These are phyloP conservation scores for Neurospora cerealis DNA, from an alignment of 495 filamentous ascomycete species.

Conservation along the genomic window DNA sequence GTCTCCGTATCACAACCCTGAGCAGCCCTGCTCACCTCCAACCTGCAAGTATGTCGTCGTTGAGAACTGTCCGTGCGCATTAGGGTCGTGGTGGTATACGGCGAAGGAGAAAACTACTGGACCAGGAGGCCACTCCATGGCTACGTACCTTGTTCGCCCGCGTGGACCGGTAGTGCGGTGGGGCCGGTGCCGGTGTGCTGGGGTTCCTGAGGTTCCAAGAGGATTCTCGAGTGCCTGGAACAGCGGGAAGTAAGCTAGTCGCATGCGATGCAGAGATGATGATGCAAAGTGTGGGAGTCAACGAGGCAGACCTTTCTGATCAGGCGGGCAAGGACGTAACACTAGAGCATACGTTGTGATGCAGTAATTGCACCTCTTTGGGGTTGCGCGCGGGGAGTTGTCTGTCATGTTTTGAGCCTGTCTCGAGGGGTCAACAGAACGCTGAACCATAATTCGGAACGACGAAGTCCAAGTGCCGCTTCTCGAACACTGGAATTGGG, in stretches of 20 bases:
- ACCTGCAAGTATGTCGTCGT: neutral
- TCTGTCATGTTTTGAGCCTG: neutral
- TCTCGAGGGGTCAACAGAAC: neutral
- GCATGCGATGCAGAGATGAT: neutral
- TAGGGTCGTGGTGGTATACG: neutral
- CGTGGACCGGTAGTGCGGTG: neutral
- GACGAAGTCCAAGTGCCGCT: neutral
- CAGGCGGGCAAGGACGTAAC: neutral
- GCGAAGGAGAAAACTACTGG: neutral
- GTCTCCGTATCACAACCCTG: neutral
- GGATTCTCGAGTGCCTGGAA: neutral
- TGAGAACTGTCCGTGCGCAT: neutral
- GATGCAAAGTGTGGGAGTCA: neutral
- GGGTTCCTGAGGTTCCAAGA: neutral
- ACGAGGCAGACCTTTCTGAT: neutral
- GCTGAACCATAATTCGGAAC: neutral
- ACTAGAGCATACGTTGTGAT: neutral
- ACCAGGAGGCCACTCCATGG: neutral
- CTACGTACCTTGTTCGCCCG: neutral
- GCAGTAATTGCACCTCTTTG: neutral
- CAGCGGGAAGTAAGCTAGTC: neutral
- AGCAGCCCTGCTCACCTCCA: no score
- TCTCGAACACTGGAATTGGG: neutral
- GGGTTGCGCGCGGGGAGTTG: neutral
- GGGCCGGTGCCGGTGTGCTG: neutral